These are phyloP conservation scores for Periglandula ipomoeae DNA, from an alignment of 2,329 filamentous ascomycete genomes.

Conservation along the genomic window DNA sequence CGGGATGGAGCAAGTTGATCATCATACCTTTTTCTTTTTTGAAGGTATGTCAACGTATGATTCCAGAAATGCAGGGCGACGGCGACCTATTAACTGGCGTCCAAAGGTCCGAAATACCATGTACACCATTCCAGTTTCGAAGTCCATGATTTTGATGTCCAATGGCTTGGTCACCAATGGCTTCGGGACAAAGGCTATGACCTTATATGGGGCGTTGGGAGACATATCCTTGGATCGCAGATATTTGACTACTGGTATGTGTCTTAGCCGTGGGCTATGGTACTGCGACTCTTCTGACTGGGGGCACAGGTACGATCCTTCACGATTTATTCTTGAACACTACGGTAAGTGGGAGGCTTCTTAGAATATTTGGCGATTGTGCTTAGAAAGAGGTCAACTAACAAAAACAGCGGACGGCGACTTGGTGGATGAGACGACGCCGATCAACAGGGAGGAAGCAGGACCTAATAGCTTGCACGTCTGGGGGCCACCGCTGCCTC, in stretches of 20 bases:
- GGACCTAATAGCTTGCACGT: neutral
- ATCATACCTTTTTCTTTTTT: constrained; percentile 42
- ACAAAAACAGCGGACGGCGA: neutral
- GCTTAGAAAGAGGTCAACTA: neutral
- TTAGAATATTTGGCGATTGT: neutral
- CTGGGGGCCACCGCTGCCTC: neutral
- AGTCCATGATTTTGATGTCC: constrained; percentile 62
- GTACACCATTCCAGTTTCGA: constrained; percentile 63
- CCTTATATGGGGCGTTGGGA: constrained; percentile 61
- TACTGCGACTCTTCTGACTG: neutral
- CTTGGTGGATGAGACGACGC: neutral
- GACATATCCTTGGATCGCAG: constrained; percentile 61
- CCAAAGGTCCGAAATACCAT: constrained; percentile 33
- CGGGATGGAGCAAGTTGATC: constrained; percentile 36
- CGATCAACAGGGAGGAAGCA: neutral
- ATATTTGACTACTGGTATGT: constrained; percentile 41
- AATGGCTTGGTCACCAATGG: constrained; percentile 63
- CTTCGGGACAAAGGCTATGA: constrained; percentile 52
- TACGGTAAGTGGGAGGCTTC: neutral
- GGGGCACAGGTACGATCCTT: neutral
- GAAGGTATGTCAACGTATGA: constrained; percentile 16
- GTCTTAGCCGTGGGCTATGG: neutral
- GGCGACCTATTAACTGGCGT: too few relatives aligned
- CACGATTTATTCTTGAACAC: neutral
- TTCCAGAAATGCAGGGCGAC: neutral